phyloP scores from a whole-genome alignment of 148 eudicot genomes.

The Amaranthus palmeri region DNA sequence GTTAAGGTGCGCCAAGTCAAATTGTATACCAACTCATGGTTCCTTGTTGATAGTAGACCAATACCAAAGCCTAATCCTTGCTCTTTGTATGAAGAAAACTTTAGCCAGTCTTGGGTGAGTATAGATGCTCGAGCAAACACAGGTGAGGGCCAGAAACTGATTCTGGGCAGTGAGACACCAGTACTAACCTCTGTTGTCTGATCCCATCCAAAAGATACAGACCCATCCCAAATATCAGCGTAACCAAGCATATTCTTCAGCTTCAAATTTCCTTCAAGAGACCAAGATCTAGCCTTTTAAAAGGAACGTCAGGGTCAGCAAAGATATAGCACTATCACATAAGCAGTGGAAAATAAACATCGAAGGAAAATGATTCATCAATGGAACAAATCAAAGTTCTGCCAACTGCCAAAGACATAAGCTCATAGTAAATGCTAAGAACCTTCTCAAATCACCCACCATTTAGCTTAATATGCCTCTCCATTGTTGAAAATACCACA shows the following conservation, averaged over 20 bases:
- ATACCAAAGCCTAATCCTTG: constrained; percentile 62
- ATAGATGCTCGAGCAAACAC: constrained; percentile 68
- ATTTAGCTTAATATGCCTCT: neutral
- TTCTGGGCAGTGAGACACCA: constrained; percentile 76
- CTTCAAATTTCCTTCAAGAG: constrained; percentile 74
- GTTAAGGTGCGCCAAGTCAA: constrained; percentile 79
- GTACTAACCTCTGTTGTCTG: constrained; percentile 74
- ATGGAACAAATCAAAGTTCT: neutral
- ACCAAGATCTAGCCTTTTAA: constrained; percentile 82
- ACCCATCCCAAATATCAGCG: constrained; percentile 90
- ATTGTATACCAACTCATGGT: constrained; percentile 73
- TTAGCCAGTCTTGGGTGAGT: constrained; percentile 88
- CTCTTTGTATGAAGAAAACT: constrained; percentile 83
- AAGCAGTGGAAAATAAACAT: constrained; percentile 10
- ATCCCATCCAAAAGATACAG: constrained; percentile 76
- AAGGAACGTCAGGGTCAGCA: constrained; percentile 17
- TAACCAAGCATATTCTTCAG: constrained; percentile 76
- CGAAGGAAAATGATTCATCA: neutral
- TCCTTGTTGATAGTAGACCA: constrained; percentile 62
- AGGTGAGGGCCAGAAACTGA: constrained; percentile 47
- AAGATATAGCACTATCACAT: constrained; percentile 1
- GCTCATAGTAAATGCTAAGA: neutral
- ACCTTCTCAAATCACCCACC: neutral
- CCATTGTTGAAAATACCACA: neutral
- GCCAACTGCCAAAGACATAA: neutral